These are phyloP conservation scores for Grammothele lineata DNA, from an alignment of 768 basidiomycete species.

Conservation along the genomic window DNA sequence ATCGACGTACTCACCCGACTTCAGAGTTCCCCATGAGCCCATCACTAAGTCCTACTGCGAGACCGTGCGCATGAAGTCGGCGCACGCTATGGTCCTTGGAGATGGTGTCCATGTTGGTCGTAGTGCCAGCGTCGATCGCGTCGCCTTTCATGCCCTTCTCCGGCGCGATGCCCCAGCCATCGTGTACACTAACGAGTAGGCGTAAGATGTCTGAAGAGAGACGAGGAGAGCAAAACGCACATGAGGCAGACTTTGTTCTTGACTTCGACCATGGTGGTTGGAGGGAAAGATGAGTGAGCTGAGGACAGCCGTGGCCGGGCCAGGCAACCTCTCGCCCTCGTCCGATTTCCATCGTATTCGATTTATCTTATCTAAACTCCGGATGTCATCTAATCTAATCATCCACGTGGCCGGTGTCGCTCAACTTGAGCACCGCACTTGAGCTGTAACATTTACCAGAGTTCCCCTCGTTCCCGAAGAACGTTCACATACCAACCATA, in stretches of 20 bases:
- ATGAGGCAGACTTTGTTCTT: constrained; percentile 92
- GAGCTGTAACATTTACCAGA: too few species aligned
- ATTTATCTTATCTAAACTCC: too few species aligned
- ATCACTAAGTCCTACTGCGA: constrained; percentile 89
- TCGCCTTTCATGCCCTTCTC: constrained; percentile 74
- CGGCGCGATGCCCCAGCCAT: constrained; percentile 88
- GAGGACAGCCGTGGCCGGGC: too few species aligned
- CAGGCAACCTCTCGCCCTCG: too few species aligned
- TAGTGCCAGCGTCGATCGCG: constrained; percentile 81
- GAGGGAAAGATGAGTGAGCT: background rate
- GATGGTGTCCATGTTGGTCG: constrained; percentile 87
- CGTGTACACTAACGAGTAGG: constrained; percentile 65
- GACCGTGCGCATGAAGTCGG: constrained; percentile 76
- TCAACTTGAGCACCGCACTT: too few species aligned
- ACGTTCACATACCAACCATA: too few species aligned
- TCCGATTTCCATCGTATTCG: too few species aligned
- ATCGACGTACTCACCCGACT: constrained; percentile 66
- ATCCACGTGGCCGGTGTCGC: too few species aligned
- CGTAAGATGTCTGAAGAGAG: background rate
- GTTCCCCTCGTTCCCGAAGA: too few species aligned
- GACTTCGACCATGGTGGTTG: constrained; percentile 42
- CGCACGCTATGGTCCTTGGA: constrained; percentile 71
- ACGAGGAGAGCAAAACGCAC: constrained; percentile 31
- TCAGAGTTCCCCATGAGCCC: constrained; percentile 98
- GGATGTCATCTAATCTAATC: too few species aligned